Base-by-base conservation (phyloP, 2,329 filamentous ascomycete species). In the Ambrosiella cleistominuta region DNA sequence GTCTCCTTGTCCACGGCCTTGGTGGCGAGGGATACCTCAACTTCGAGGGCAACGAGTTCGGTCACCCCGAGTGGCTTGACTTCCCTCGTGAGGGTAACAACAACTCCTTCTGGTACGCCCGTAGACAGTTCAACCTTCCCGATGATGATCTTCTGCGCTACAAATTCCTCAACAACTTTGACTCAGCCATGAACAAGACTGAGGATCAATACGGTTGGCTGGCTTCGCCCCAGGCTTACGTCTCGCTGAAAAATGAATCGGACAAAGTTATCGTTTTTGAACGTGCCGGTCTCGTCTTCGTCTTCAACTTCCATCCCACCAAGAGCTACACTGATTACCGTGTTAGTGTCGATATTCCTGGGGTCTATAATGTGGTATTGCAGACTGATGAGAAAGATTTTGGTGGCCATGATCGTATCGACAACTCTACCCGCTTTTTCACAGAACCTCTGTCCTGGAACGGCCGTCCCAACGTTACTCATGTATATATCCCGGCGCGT, bases 1-100 rank as follows among this genome's bases (percentile, higher is more conserved):
- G 93, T 12, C 80, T 98, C 13, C 74, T 98, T 62, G 97, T 93
- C 1, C 91, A 98, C 68, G 80, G 78, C 47, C 79, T 98, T 13
- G 93, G 93, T 60, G 93, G 93, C 58, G 93, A 98, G 71, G 93
- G 91, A 44, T 98, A 95, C 67, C 85, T 98, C 57, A 98, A 97
- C 74, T 98, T 98, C 65, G 90, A 96, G 72, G 93, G 93, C 61
- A 98, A 98, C 70, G 93, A 98, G 70, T 98, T 98, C 66, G 93
- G 93, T 0, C 93, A 98, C 68, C 93, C 93, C 0, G 93, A 98
- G 71, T 98, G 93, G 93, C 85, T 98, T 44, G 93, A 98, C 70
- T 98, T 98, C 71, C 93, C 93, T 3, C 86, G 93, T 56, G 88
- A 84, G 66, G 93, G 93, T 60, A 96, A 96, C 72, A 74, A 83